Percentiles rank a stretch among this genome's conserved stretches.
phyloP scores from a whole-genome alignment of 768 basidiomycete genomes.

The Lactifluus hygrophoroides region DNA sequence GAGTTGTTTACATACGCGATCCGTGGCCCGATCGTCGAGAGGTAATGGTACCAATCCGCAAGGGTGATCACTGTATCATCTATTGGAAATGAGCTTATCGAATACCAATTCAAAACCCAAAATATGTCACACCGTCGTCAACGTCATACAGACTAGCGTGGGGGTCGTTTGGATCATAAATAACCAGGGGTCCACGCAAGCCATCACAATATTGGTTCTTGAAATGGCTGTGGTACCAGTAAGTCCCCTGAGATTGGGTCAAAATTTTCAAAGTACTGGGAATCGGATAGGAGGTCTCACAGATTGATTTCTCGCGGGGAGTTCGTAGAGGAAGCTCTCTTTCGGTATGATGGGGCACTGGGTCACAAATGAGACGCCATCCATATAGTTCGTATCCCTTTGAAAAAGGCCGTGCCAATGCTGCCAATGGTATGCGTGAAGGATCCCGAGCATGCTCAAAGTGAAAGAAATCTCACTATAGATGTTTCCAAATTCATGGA shows the following conservation, averaged over 20 bases:
- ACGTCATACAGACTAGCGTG: constrained; percentile 22
- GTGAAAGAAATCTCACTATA: constrained; percentile 29
- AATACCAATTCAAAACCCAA: too few relatives aligned
- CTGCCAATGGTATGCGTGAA: constrained; percentile 23
- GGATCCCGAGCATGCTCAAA: background rate
- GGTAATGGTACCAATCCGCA: constrained; percentile 22
- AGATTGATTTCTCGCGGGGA: constrained; percentile 28
- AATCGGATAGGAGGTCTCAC: constrained; percentile 28
- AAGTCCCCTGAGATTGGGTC: constrained; percentile 19
- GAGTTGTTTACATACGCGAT: background rate
- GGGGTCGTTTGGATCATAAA: constrained; percentile 25
- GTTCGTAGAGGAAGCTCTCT: constrained; percentile 35
- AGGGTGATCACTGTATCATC: constrained; percentile 23
- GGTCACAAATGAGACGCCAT: constrained; percentile 33
- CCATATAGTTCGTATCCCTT: constrained; percentile 33
- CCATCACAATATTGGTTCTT: constrained; percentile 33
- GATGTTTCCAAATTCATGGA: constrained; percentile 42
- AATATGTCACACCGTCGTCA: constrained; percentile 21
- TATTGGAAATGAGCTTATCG: background rate
- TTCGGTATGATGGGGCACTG: constrained; percentile 40
- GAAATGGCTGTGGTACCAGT: constrained; percentile 31
- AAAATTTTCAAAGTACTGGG: background rate
- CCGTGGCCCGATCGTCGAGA: background rate
- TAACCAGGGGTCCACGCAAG: constrained; percentile 24
- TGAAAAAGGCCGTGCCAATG: constrained; percentile 50